Evolutionary conservation across 2,329 filamentous ascomycete species (phyloP).

Genomic region (Aureobasidium sp.): DNA sequence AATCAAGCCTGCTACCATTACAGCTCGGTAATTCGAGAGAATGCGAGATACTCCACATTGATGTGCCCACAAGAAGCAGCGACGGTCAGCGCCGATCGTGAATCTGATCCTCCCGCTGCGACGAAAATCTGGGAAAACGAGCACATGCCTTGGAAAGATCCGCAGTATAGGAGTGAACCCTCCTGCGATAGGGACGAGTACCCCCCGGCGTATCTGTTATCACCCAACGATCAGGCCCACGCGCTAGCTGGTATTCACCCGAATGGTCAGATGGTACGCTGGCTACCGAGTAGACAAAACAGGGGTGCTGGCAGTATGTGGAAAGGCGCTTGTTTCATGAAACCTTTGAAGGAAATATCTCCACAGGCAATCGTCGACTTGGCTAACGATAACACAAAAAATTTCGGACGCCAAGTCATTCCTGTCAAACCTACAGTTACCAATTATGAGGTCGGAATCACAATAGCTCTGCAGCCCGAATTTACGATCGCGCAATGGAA

Average conservation of each 20-base stretch:
- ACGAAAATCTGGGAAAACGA: not conserved
- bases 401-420: not conserved
- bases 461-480: not conserved
- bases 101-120: not conserved
- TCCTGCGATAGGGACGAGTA: not conserved
- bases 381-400: not conserved
- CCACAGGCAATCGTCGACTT: not conserved
- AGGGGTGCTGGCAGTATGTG: not conserved
- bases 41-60: not conserved
- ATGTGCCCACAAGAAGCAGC: not conserved
- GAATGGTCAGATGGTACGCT: not conserved
- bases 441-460: not conserved
- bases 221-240: not conserved
- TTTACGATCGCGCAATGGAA: not conserved
- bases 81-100: not conserved
- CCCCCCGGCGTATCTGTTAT: not conserved
- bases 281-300: not conserved
- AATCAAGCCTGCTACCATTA: not conserved
- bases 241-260: not conserved
- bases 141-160: not conserved
- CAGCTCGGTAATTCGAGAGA: not conserved
- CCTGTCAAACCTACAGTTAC: not conserved
- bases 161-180: not conserved
- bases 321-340: not conserved
- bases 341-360: not conserved